Base-by-base conservation (phyloP, 1,284 basidiomycete genomes). In the Malassezia arunalokei region DNA sequence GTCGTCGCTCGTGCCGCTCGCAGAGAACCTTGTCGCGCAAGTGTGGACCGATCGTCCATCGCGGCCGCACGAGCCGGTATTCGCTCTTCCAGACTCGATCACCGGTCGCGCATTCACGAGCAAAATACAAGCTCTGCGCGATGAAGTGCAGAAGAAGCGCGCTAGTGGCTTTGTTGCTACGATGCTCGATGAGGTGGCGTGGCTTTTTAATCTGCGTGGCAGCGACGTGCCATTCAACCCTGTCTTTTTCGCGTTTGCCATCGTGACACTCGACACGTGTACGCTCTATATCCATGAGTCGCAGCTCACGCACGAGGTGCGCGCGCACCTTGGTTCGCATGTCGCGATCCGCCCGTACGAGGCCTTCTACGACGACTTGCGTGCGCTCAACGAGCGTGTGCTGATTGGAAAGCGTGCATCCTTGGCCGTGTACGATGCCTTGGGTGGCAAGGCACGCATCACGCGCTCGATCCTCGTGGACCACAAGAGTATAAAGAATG, bases 151-250 rank as follows among this genome's bases (percentile, higher is more conserved):
- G 51, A 59, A 65, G 39, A 58, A 62, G 44, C 49, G 49, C 12
- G 65, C 59, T 5, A 56, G 60, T 11, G 68, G 66, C 9, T 65
- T 62, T 39, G 66, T 73, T 0, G 66, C 66, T 31, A 69, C 64
- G 41, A 73, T 71, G 68, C 57, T 71, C 17, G 69, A 74, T 52
- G 70, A 72, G 50, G 54, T 59, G 2, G 63, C 73, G 37, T 74
- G 92, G 92, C 73, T 94, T 29, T 88, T 95, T 76, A 96, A 96
- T 75, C 77, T 98, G 40, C 83, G 92, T 56, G 90, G 91, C 1
- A 81, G 82, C 1, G 91, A 96, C 72, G 92, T 96, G 57, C 83
- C 84, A 35, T 96, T 81, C 76, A 96, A 94, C 69, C 68, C 83
- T 48, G 91, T 98, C 20, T 96, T 98, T 77, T 94, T 95, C 68